Evolutionary conservation across 1,284 basidiomycete species (phyloP), one percentile per base, ranked within the genome.

Genomic region (Naganishia albida): DNA sequence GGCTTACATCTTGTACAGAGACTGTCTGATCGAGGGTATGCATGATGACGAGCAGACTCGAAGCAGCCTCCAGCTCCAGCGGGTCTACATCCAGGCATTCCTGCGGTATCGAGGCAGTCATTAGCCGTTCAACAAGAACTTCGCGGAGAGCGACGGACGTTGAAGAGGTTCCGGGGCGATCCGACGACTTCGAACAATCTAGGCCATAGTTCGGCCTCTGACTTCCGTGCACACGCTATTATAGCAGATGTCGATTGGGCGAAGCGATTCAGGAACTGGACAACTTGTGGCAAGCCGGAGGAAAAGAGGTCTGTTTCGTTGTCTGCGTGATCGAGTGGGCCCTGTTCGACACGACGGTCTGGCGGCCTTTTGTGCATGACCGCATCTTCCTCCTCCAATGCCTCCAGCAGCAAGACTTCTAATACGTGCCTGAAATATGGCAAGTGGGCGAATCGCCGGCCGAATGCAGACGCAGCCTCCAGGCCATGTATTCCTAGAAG

Each of bases 221-320:
- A 99, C 81, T 99, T 99, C 54, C 96, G 84, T 8, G 96, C 96
- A 74, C 95, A 98, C 7, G 90, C 88, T 8, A 98, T 95, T 1
- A 99, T 91, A 4, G 99, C 93, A 67, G 96, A 91, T 62, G 98
- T 81, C 3, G 89, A 85, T 60, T 86, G 88, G 66, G 92, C 88
- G 75, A 98, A 99, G 76, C 98, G 87, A 74, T 99, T 95, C 70
- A 99, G 80, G 74, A 99, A 99, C 68, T 91, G 89, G 62, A 97
- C 84, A 1, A 91, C 63, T 1, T 25, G 16, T 6, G 16, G 12
- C 15, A 51, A 23, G 44, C 42, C 23, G 39, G 18, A 30, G n/a
- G 10, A 30, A n/a, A 23, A 25, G 49, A 23, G 4, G 3, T 39
- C 20, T 18, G n/a, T 20, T n/a, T 7, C 18, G 34, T 34, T 34